Percentiles rank a stretch among this genome's conserved stretches.
Evolutionary conservation across 306 rosid species (phyloP).

Genomic region (Corylus avellana): DNA sequence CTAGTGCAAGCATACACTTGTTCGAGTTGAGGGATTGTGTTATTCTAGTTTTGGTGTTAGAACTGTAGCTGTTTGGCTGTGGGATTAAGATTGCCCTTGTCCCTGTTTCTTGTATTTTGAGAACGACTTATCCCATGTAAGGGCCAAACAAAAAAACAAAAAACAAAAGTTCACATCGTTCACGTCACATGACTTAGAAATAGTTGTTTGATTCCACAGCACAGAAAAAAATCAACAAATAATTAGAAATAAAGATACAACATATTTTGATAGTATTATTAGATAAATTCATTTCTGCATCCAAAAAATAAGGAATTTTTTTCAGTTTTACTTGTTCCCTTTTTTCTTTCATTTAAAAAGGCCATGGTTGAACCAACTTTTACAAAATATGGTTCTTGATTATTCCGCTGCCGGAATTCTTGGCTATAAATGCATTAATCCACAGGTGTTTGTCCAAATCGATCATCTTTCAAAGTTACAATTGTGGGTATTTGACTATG

Average conservation of each 20-base stretch:
- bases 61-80: no score
- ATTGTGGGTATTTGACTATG: slow-evolving; percentile 84
- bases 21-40: no score
- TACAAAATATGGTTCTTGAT: slow-evolving; percentile 1
- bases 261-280: no score
- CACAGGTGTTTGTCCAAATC: slow-evolving; percentile 1
- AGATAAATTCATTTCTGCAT: neutral
- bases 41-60: no score
- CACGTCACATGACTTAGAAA: neutral
- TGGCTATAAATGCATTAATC: neutral
- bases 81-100: no score
- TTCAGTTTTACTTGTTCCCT: neutral
- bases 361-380: neutral
- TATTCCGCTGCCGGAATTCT: neutral
- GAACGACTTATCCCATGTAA: no score
- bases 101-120: no score
- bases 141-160: no score
- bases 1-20: no score
- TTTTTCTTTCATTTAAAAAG: slow-evolving; percentile 1
- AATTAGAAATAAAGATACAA: neutral
- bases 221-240: neutral
- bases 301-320: neutral
- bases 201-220: neutral
- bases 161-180: no score
- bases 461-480: slow-evolving; percentile 43